A percentile compares a stretch with the other conserved stretches of the same genome.
These are phyloP conservation scores for Beta vulgaris DNA, from an alignment of 148 eudicot species.

Conservation along the genomic window DNA sequence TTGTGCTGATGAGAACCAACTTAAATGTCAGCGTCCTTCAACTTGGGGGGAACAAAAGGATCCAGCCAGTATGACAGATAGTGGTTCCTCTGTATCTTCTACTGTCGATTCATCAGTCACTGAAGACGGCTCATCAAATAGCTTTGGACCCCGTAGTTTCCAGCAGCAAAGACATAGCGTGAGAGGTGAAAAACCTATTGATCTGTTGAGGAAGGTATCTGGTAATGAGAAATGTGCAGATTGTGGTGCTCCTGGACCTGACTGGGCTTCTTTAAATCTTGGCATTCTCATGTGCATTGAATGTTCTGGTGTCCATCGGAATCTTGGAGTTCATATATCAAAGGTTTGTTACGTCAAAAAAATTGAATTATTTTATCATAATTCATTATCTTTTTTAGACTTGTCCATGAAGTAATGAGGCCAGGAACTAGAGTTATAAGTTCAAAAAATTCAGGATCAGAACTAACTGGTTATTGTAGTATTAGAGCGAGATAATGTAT, in stretches of 20 bases:
- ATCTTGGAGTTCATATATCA: conserved; percentile 95
- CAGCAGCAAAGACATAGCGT: conserved; percentile 47
- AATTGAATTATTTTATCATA: neutral
- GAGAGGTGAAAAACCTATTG: conserved; percentile 65
- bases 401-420: neutral
- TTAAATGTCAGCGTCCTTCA: conserved; percentile 47
- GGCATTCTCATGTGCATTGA: conserved; percentile 93
- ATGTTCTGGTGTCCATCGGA: conserved; percentile 98
- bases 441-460: neutral
- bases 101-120: conserved; percentile 28
- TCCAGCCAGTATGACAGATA: conserved; percentile 27
- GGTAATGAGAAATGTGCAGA: conserved; percentile 98
- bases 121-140: conserved; percentile 41
- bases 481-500: neutral
- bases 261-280: conserved; percentile 98
- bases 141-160: conserved; percentile 52
- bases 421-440: neutral
- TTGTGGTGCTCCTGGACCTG: conserved; percentile 94
- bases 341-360: conserved; percentile 64
- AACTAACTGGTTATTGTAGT: neutral
- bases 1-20: conserved; percentile 10
- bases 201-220: conserved; percentile 53
- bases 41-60: conserved; percentile 45
- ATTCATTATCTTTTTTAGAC: neutral
- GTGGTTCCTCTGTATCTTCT: conserved; percentile 49